Base-by-base conservation (phyloP, 495 filamentous ascomycete species). In the Xylaria curta region DNA sequence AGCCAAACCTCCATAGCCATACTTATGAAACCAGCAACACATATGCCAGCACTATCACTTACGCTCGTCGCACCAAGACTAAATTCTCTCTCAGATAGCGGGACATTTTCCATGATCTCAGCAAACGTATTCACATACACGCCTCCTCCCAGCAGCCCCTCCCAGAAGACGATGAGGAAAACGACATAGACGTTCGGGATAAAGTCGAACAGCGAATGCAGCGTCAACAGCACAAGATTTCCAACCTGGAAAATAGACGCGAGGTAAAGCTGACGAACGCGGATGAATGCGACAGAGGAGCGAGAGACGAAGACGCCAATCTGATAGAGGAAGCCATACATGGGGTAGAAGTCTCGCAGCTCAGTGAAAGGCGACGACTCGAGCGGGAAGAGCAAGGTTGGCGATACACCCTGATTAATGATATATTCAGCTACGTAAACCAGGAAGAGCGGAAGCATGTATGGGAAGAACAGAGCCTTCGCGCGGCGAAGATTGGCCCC, bases 51-150 rank as follows among this genome's bases (percentile, higher is more conserved):
- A 38, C 91, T 94, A 79, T 99, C 96, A 79, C 94, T 97, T 51
- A 98, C 96, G 56, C 92, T 97, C 21, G 93, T 94, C 0, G 95
- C 96, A 2, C 92, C 90, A 3, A 99, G 83, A 59, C 92, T 94
- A 76, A 97, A 98, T 82, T 99, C 96, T 21, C 96, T 85, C 54
- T 98, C 95, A 46, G 89, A 87, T 8, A 85, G 80, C 0, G 89
- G 87, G 0, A 97, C 91, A 10, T 89, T 87, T 66, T 98, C 93
- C 75, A 91, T 90, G 71, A 99, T 79, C 79, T 95, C 92, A 0
- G 95, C 94, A 81, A 97, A 99, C 0, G 95, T 97, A 71, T 95
- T 97, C 56, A 98, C 94, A 76, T 99, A 99, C 0, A 98, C 96
- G 10, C 91, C 81, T 0, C 96, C 96, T 7, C 96, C 96, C 0